phyloP scores from a whole-genome alignment of 2,329 filamentous ascomycete genomes.

The Fusarium temperatum region DNA sequence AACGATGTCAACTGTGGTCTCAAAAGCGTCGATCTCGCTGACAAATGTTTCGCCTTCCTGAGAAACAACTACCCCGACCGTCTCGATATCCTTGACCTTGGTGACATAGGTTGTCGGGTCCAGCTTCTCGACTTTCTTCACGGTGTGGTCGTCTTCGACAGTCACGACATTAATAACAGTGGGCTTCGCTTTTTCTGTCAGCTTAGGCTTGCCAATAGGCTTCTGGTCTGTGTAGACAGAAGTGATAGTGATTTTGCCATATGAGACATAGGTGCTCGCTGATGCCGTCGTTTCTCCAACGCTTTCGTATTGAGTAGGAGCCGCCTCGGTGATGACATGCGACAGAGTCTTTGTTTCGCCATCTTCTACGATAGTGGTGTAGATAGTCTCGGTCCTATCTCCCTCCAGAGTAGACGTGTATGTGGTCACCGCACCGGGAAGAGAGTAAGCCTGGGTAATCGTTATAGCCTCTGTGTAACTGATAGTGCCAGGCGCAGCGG shows the following conservation, averaged over 20 bases:
- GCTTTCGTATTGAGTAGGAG: constrained; percentile 17
- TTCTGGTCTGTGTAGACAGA: constrained; percentile 32
- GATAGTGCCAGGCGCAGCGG: neutral
- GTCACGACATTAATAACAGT: constrained; percentile 36
- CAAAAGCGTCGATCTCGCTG: constrained; percentile 15
- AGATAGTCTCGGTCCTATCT: constrained; percentile 9
- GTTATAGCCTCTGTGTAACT: constrained; percentile 13
- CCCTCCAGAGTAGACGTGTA: constrained; percentile 4
- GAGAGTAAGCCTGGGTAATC: constrained; percentile 5
- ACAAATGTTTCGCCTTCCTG: constrained; percentile 17
- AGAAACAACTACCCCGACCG: constrained; percentile 23
- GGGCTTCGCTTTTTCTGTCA: constrained; percentile 26
- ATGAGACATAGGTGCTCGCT: constrained; percentile 37
- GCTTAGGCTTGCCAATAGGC: constrained; percentile 4
- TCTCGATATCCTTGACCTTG: constrained; percentile 27
- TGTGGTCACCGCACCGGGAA: constrained; percentile 8
- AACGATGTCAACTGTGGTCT: constrained; percentile 22
- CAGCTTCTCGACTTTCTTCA: constrained; percentile 36
- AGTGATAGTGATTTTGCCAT: constrained; percentile 39
- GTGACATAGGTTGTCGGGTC: constrained; percentile 36
- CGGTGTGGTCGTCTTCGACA: constrained; percentile 31
- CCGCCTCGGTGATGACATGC: constrained; percentile 4
- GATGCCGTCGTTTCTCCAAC: constrained; percentile 37
- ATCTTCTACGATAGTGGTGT: constrained; percentile 16
- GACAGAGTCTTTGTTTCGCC: constrained; percentile 20